A percentile compares a stretch with the other conserved stretches of the same genome.
Conservation (phyloP, 2,329 filamentous ascomycete species). For the Magnaporthiopsis poae region DNA sequence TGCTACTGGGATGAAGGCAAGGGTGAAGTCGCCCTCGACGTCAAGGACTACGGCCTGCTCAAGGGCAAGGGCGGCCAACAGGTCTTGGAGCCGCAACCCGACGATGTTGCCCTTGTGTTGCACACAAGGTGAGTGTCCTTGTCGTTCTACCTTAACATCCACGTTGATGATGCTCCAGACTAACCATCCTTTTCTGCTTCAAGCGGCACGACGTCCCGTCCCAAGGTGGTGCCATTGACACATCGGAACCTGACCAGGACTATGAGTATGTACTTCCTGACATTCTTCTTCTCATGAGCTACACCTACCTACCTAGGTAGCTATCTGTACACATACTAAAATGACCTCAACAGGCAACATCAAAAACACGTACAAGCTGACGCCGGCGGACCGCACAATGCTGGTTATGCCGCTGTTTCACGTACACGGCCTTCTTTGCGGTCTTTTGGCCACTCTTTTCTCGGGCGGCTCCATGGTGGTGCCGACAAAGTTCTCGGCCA, state of each 20-base stretch:
- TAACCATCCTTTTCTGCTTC: conserved; percentile 14
- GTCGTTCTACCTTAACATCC: background rate
- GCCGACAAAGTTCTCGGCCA: conserved; percentile 68
- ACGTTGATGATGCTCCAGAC: conserved; percentile 4
- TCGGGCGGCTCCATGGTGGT: conserved; percentile 73
- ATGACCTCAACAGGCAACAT: background rate
- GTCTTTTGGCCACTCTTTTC: conserved; percentile 65
- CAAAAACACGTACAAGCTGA: conserved; percentile 59
- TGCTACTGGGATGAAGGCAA: conserved; percentile 64
- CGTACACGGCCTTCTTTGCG: conserved; percentile 78
- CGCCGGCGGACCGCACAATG: conserved; percentile 63
- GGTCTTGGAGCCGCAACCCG: conserved; percentile 47
- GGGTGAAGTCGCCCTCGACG: conserved; percentile 61
- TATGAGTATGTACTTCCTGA: conserved; percentile 47
- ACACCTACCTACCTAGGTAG: too few relatives aligned
- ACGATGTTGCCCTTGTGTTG: conserved; percentile 71
- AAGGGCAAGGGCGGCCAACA: conserved; percentile 30
- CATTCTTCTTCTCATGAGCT: conserved; percentile 9
- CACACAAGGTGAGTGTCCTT: conserved; percentile 51
- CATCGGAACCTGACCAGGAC: conserved; percentile 73
- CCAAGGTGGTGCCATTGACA: conserved; percentile 74
- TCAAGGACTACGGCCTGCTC: conserved; percentile 67
- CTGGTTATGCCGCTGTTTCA: conserved; percentile 88
- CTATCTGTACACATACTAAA: background rate
- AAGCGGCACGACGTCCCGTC: conserved; percentile 70